Percentiles rank a stretch among this genome's conserved stretches.
Conservation (phyloP, 176 grass and related monocot genomes). For the Eremochloa ophiuroides region DNA sequence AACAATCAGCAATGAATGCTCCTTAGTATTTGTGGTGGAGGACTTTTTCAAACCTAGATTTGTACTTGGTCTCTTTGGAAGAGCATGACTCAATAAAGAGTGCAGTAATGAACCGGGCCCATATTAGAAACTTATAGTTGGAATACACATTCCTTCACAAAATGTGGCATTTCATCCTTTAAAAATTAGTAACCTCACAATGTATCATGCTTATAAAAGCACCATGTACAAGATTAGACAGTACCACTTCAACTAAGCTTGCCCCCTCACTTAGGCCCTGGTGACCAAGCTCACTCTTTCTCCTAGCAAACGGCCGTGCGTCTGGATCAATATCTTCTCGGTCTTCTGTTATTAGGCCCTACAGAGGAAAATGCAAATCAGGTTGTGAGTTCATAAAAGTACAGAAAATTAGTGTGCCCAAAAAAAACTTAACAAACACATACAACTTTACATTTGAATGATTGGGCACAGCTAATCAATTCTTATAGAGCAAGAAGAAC, state of each 20-base stretch:
- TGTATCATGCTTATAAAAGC: not conserved
- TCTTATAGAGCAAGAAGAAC: not conserved
- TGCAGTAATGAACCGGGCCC: not conserved
- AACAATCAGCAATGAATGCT: not conserved
- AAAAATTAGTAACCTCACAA: not conserved
- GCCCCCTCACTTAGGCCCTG: conserved; percentile 83
- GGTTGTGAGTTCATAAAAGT: conserved; percentile 9
- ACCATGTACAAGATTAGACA: conserved; percentile 14
- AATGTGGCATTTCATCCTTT: not conserved
- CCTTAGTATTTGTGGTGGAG: conserved; percentile 3
- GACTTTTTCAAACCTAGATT: not conserved
- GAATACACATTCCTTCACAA: conserved; percentile 13
- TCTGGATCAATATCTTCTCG: conserved; percentile 73
- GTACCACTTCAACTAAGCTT: conserved; percentile 94
- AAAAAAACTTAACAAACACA: conserved; percentile 7
- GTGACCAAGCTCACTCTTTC: conserved; percentile 56
- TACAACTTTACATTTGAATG: not conserved
- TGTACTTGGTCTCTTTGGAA: not conserved
- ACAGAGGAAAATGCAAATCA: conserved; percentile 21
- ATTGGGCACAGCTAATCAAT: conserved; percentile 5
- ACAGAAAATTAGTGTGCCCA: conserved; percentile 1
- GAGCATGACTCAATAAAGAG: not conserved
- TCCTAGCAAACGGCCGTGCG: conserved; percentile 80
- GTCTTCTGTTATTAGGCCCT: conserved; percentile 95
- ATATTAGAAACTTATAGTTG: conserved; percentile 4